Conservation (phyloP, 2,329 filamentous ascomycete species). For the Xylariaceae sp. region DNA sequence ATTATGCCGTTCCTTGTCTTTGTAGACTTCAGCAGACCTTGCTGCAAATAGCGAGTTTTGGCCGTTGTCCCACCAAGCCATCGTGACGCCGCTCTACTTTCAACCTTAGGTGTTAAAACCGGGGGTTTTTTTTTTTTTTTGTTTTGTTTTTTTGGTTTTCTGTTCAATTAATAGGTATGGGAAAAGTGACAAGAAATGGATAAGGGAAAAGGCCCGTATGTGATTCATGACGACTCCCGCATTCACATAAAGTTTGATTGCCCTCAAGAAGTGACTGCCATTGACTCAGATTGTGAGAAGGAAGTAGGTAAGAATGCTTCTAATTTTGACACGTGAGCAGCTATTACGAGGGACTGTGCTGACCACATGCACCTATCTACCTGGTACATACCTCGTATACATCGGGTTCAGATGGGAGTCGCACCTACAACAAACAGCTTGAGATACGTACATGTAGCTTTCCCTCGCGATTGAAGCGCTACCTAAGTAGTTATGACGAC, state of each 20-base stretch:
- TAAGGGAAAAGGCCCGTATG: too few species aligned
- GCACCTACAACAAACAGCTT: too few species aligned
- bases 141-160: too few species aligned
- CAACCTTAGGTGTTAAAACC: neutral
- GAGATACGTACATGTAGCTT: too few species aligned
- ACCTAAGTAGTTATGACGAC: too few species aligned
- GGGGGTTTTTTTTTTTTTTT: neutral
- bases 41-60: neutral
- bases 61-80: constrained; percentile 2
- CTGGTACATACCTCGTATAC: too few species aligned
- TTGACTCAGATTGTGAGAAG: neutral
- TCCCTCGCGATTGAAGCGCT: too few species aligned
- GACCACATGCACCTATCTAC: too few species aligned
- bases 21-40: constrained; percentile 3
- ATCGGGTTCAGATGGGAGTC: too few species aligned
- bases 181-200: too few species aligned
- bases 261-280: neutral
- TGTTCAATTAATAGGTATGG: neutral
- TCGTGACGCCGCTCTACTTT: neutral
- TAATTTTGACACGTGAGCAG: neutral
- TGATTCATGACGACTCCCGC: neutral
- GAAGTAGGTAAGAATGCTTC: neutral
- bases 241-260: neutral
- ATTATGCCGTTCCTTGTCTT: constrained; percentile 9
- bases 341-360: neutral